Base-by-base conservation (phyloP, 768 basidiomycete genomes). In the Tulasnella calospora region DNA sequence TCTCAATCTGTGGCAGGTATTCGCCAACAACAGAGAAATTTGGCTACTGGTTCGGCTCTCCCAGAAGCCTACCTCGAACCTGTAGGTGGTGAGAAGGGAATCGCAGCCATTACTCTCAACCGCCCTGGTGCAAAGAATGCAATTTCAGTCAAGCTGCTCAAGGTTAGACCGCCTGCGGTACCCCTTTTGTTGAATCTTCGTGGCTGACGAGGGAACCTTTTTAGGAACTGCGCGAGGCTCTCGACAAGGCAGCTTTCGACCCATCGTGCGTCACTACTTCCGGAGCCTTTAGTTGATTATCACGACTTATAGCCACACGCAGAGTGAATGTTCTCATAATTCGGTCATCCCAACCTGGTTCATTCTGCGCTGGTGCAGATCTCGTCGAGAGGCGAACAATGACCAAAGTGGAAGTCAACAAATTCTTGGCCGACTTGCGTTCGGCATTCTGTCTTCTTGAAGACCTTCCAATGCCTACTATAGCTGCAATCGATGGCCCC, bases 341-440 rank as follows among this genome's bases (percentile, higher is more conserved):
- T n/a, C 89, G 91, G 75, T 96, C 96, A 9, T 89, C 93, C 0
- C 88, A 90, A 0, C 81, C 87, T n/a, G 91, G 90, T 33, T 87
- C 93, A 3, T 98, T 98, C 85, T 98, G 96, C 83, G 91, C 96
- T 21, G 96, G 96, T 15, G 96, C 96, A 10, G 96, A 98, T 84
- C 89, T 98, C 70, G 87, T 87, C 73, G 96, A 98, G 83, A 87
- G 96, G 76, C 89, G 90, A n/a, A 88, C 88, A 1, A 98, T 98
- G 96, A 86, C 90, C 15, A 88, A 89, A 80, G 74, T 84, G 4
- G 91, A 95, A 81, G 92, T 97, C 47, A 85, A 89, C 82, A 89
- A 87, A 81, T 98, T 97, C 85, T 91, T 98, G 70, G 84, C 87
- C 72, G 90, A 92, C 81, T 86, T 98, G 33, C 89, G 96, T 38